Conservation (phyloP, 2,329 filamentous ascomycete genomes). For the Alternaria triticimaculans region DNA sequence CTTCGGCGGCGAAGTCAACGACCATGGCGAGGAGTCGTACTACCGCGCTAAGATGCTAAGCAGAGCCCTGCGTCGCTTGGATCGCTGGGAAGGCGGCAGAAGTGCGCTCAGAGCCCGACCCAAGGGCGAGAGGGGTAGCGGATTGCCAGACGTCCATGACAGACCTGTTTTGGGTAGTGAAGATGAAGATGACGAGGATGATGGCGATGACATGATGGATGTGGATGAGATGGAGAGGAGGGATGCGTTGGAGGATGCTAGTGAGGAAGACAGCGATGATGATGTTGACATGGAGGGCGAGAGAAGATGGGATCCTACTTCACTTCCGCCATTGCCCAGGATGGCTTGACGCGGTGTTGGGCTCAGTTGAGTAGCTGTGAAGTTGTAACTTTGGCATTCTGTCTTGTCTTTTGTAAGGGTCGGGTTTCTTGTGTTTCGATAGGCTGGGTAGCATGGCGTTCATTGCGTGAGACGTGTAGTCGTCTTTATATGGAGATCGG, state of each 20-base stretch:
- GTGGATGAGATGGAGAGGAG: slow-evolving; percentile 17
- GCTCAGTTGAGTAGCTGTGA: not conserved
- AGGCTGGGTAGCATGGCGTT: not conserved
- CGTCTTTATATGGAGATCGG: not conserved
- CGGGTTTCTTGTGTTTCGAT: not conserved
- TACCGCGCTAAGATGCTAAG: slow-evolving; percentile 71
- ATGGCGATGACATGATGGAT: slow-evolving; percentile 19
- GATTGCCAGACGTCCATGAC: not conserved
- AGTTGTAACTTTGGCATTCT: not conserved
- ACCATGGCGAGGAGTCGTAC: slow-evolving; percentile 77
- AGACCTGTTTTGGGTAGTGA: slow-evolving; percentile 17
- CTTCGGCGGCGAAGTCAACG: slow-evolving; percentile 65
- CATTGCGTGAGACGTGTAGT: not conserved
- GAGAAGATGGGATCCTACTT: slow-evolving; percentile 23
- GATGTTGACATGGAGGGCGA: slow-evolving; percentile 8
- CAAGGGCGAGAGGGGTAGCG: slow-evolving; percentile 21
- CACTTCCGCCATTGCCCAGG: slow-evolving; percentile 28
- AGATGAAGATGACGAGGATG: slow-evolving; percentile 11
- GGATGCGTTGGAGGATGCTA: slow-evolving; percentile 3
- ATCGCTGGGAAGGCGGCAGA: slow-evolving; percentile 67
- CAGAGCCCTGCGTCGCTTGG: slow-evolving; percentile 68
- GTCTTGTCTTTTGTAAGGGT: not conserved
- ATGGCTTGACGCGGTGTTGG: slow-evolving; percentile 4
- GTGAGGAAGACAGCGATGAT: slow-evolving; percentile 32
- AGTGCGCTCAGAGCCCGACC: slow-evolving; percentile 33